Evolutionary conservation across 2,329 filamentous ascomycete species (phyloP), one percentile per base, ranked within the genome.

Genomic region (Celoporthe dispersa): DNA sequence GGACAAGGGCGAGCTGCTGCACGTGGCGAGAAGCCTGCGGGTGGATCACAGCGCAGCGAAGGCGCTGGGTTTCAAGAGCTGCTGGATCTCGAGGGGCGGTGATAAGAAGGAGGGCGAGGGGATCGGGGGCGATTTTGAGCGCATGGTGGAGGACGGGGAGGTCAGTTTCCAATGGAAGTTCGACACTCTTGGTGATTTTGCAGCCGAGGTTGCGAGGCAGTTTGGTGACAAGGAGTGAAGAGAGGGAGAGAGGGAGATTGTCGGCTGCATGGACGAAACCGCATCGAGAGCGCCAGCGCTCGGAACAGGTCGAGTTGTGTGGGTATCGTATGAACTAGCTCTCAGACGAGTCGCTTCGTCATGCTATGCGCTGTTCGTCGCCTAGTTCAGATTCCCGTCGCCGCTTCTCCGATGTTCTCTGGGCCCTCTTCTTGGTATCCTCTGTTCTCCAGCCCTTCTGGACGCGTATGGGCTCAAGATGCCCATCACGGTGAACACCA

Each of bases 21-120:
- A 92, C 76, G 90, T 91, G 0, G 92, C 91, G 66, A 86, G 91
- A 79, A 91, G 89, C 72, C 79, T 92, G 77, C 84, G 83, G 51
- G 87, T 90, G 73, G 92, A 94, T 74, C 90, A 93, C 78, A 84
- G 86, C 5, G 89, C 92, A 0, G 88, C 89, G 3, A 87, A 86
- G 78, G 77, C 87, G 75, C 75, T 89, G 25, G 90, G 88, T 1
- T 76, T 93, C 51, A 83, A 82, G 73, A 89, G 85, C 69, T 86
- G 85, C 25, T 94, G 90, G 90, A 92, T 93, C 74, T 85, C 85
- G 68, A 79, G 89, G 48, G 83, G 83, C 0, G 86, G 81, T 0
- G 82, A 82, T 59, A 72, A 64, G 67, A 70, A 71, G 41, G 76
- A 74, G 63, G 66, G 69, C 5, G 74, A 76, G 69, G 75, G 74